Evolutionary conservation across 2,329 filamentous ascomycete species (phyloP).

Genomic region (Aspergillus aculeatus): DNA sequence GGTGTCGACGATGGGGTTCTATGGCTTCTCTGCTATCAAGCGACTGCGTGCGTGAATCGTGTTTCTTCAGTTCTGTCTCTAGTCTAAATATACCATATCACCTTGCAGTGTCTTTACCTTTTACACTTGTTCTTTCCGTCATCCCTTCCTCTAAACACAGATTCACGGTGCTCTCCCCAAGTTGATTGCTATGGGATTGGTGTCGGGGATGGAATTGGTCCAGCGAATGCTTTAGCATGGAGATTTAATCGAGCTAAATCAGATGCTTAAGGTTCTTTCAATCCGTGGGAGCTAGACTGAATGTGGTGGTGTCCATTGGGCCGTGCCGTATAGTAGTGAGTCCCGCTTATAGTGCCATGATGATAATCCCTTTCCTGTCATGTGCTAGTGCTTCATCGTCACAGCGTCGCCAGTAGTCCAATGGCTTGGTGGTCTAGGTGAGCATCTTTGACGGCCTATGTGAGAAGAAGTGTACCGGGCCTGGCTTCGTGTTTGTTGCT

Average conservation of each 20-base stretch:
- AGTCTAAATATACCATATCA: background rate
- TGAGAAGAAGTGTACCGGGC: constrained; percentile 1
- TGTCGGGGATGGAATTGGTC: background rate
- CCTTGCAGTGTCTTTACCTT: background rate
- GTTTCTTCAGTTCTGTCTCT: background rate
- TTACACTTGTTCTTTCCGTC: background rate
- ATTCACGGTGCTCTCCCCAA: background rate
- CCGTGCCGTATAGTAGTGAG: too few relatives aligned
- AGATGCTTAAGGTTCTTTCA: too few relatives aligned
- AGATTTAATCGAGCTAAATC: background rate
- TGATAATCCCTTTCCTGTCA: background rate
- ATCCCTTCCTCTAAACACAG: too few relatives aligned
- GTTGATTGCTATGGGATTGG: background rate
- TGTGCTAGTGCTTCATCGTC: background rate
- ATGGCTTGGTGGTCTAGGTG: background rate
- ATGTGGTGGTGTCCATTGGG: too few relatives aligned
- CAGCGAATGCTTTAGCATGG: background rate
- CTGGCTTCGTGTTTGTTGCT: background rate
- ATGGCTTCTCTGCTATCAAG: constrained; percentile 22
- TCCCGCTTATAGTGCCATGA: background rate
- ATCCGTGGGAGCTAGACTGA: background rate
- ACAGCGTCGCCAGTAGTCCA: background rate
- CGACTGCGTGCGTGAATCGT: constrained; percentile 3
- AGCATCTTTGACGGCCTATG: constrained; percentile 2
- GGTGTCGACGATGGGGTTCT: constrained; percentile 26